A percentile compares a stretch with the other conserved stretches of the same genome.
These are phyloP conservation scores for Ustilago trichophora DNA, from an alignment of 1,284 basidiomycete genomes.

Conservation along the genomic window DNA sequence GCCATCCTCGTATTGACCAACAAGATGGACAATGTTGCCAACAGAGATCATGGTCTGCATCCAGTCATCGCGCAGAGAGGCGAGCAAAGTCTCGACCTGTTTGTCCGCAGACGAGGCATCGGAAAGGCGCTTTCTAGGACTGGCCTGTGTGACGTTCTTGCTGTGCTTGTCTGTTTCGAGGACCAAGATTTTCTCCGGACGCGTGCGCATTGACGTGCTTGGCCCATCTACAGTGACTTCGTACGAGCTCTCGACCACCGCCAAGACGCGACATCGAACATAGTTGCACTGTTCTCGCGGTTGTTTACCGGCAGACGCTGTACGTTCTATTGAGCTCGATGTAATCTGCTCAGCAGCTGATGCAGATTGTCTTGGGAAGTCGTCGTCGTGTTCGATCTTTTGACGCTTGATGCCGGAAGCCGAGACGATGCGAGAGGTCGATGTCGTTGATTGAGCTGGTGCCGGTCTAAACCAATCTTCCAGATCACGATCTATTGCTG, in stretches of 20 bases:
- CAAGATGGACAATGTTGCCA: constrained; percentile 50
- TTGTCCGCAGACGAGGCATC: not conserved
- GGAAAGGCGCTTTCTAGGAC: not conserved
- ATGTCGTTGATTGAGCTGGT: not conserved
- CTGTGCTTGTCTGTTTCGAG: constrained; percentile 21
- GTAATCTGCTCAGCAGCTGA: not conserved
- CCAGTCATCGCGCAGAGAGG: constrained; percentile 59
- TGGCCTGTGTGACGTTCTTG: constrained; percentile 7
- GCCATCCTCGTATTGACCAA: constrained; percentile 41
- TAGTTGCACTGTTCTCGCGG: constrained; percentile 13
- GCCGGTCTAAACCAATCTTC: constrained; percentile 18
- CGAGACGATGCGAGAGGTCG: constrained; percentile 10
- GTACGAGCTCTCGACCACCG: constrained; percentile 20
- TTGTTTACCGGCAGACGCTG: not conserved
- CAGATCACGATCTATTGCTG: constrained; percentile 7
- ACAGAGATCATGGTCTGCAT: constrained; percentile 28
- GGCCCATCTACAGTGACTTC: not conserved
- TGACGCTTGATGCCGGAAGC: constrained; percentile 26
- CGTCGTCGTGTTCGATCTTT: constrained; percentile 8
- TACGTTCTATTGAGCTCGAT: too few species aligned
- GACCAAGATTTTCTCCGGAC: constrained; percentile 30
- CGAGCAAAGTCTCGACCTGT: constrained; percentile 17
- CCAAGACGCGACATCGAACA: constrained; percentile 27
- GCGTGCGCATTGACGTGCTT: constrained; percentile 5
- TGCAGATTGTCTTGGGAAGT: not conserved